Base-by-base conservation (phyloP, 139 green algal species). In the Astrephomene gubernaculifera region DNA sequence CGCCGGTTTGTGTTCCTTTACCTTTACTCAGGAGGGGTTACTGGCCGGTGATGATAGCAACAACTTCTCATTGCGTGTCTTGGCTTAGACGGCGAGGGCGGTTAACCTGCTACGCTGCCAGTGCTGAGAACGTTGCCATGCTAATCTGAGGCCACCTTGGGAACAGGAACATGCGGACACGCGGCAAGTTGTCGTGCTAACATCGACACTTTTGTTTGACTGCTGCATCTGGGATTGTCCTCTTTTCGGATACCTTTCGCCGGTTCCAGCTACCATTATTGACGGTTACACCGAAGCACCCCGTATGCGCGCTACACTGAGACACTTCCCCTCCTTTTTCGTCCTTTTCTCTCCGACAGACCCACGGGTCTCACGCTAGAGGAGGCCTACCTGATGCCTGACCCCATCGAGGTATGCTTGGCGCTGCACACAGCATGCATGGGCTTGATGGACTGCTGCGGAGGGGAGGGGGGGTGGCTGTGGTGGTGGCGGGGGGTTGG, bases 31-130 rank as follows among this genome's bases (percentile, higher is more conserved):
- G 14, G 49, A 60, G 49, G 12, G 12, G 17, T 60, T 17, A 17
- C 29, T 35, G 65, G 76, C 76, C 76, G 31, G 49, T 64, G 76
- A 83, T 49, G 76, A 83, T n/a, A 45, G 41, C 38, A 3, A 31
- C 61, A 83, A 83, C 76, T 83, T 83, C 76, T 81, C 69, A 81
- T 29, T 29, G 54, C 54, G 33, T 65, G n/a, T 60, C 21, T 57
- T 69, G 75, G 33, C 43, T 49, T 63, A 52, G 36, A 35, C 14
- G 33, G 21, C 29, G 68, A 21, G 68, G 36, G 33, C 21, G 33
- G 21, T 44, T 31, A 49, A 36, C 67, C n/a, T 36, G 14, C 39
- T 12, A 8, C 21, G 7, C 6, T 12, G 39, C 71, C 31, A 6
- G 9, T 63, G 76, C 60, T 39, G 76, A 83, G 33, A 29, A 31